Conservation (phyloP, 2,329 filamentous ascomycete species). For the Talaromyces sp. region DNA sequence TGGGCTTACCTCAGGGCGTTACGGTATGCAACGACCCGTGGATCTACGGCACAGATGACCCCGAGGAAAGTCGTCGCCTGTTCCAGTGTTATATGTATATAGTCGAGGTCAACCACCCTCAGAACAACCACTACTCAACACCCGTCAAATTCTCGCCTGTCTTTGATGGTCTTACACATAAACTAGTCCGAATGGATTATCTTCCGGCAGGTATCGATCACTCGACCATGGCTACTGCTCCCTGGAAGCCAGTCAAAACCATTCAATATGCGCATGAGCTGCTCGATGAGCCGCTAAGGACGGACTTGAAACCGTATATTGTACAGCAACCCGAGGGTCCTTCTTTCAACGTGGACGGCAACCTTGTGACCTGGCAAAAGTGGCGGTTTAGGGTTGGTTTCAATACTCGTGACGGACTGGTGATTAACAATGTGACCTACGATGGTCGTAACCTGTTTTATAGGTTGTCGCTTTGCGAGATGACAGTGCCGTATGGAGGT, state of each 20-base stretch:
- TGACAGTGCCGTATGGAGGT: slow-evolving; percentile 52
- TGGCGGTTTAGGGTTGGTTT: slow-evolving; percentile 61
- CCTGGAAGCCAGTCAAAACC: slow-evolving; percentile 54
- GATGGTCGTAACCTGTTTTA: slow-evolving; percentile 64
- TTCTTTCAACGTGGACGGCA: slow-evolving; percentile 57
- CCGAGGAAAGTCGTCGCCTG: slow-evolving; percentile 37
- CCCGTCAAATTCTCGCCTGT: slow-evolving; percentile 39
- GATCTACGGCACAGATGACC: slow-evolving; percentile 59
- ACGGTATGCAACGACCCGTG: slow-evolving; percentile 60
- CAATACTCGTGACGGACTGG: slow-evolving; percentile 62
- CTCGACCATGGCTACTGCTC: slow-evolving; percentile 52
- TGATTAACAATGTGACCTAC: slow-evolving; percentile 63
- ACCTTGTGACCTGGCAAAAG: slow-evolving; percentile 62
- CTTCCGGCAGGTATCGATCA: slow-evolving; percentile 65
- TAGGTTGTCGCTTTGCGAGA: slow-evolving; percentile 62
- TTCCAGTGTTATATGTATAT: slow-evolving; percentile 43
- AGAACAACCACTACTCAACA: slow-evolving; percentile 37
- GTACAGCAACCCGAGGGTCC: slow-evolving; percentile 63
- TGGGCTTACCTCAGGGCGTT: slow-evolving; percentile 56
- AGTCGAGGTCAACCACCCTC: slow-evolving; percentile 33
- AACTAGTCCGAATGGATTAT: slow-evolving; percentile 65
- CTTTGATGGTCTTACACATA: slow-evolving; percentile 58
- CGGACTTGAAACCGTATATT: slow-evolving; percentile 61
- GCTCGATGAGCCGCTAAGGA: slow-evolving; percentile 42
- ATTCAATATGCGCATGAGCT: slow-evolving; percentile 55